Evolutionary conservation across 2,329 filamentous ascomycete species (phyloP).

Genomic region (Xylaria sp.): DNA sequence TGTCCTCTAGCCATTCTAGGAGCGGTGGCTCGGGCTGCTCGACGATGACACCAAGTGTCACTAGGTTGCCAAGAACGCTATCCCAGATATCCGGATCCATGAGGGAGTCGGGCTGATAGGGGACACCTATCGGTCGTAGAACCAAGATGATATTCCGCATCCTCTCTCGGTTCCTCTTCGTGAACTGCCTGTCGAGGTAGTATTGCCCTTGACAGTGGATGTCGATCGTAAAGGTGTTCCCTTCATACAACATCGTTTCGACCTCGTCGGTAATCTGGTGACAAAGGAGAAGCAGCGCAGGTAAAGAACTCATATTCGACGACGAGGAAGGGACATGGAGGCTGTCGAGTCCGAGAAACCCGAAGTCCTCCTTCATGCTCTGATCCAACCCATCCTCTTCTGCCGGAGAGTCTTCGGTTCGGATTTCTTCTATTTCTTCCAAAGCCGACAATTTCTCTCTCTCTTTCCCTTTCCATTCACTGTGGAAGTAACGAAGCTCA

Average conservation of each 20-base stretch:
- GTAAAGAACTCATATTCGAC: constrained; percentile 13
- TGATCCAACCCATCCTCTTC: not conserved
- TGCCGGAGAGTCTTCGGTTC: not conserved
- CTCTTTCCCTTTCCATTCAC: constrained; percentile 10
- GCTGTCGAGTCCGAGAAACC: not conserved
- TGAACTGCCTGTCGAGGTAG: constrained; percentile 16
- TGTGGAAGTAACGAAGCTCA: not conserved
- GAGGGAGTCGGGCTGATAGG: not conserved
- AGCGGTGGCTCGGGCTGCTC: constrained; percentile 13
- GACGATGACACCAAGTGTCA: constrained; percentile 24
- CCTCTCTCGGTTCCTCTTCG: constrained; percentile 9
- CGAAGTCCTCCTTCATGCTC: not conserved
- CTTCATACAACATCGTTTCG: constrained; percentile 23
- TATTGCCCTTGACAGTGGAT: constrained; percentile 8
- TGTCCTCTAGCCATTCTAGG: constrained; percentile 16
- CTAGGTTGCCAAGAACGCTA: constrained; percentile 14
- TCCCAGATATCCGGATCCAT: constrained; percentile 25
- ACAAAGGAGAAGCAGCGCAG: constrained; percentile 26
- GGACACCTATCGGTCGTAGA: not conserved
- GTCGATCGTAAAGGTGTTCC: constrained; percentile 21
- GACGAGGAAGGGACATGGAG: not conserved
- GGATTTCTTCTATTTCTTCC: constrained; percentile 5
- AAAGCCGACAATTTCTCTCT: not conserved
- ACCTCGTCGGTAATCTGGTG: constrained; percentile 28
- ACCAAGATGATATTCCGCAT: constrained; percentile 24